Conservation (phyloP, 2,329 filamentous ascomycete species). For the Amauroascus verrucosus region DNA sequence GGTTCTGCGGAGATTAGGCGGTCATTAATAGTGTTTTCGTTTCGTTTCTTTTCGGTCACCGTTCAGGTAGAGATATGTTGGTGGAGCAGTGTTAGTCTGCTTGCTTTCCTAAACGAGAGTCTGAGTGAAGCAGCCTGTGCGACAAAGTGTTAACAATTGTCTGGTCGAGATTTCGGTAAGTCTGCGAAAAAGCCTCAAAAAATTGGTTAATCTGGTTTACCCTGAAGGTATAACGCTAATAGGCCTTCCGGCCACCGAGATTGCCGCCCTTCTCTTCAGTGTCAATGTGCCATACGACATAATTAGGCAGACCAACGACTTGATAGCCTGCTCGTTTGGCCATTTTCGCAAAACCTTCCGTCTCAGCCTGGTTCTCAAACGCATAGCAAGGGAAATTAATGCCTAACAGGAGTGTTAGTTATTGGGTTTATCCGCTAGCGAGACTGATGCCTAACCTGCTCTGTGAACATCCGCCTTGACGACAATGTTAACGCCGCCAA, state of each 20-base stretch:
- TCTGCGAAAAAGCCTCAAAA: background rate
- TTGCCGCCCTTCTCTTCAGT: slow-evolving; percentile 92
- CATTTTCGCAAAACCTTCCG: slow-evolving; percentile 98
- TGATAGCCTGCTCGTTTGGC: slow-evolving; percentile 89
- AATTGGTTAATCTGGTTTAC: background rate
- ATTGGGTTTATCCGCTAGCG: background rate
- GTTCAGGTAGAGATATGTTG: background rate
- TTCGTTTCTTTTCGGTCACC: background rate
- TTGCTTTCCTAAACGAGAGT: background rate
- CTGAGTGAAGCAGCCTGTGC: background rate
- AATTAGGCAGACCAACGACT: slow-evolving; percentile 88
- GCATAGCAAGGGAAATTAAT: slow-evolving; percentile 96
- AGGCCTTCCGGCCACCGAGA: slow-evolving; percentile 32
- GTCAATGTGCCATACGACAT: slow-evolving; percentile 97
- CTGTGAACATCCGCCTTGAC: slow-evolving; percentile 97
- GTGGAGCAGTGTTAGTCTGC: background rate
- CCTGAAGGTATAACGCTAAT: background rate
- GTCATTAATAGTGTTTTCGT: slow-evolving; percentile 4
- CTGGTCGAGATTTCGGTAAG: background rate
- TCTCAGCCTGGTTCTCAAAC: slow-evolving; percentile 98
- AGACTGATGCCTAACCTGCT: slow-evolving; percentile 52
- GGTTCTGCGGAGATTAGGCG: background rate
- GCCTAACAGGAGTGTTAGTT: slow-evolving; percentile 44
- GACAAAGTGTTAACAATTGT: background rate
- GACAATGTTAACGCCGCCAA: slow-evolving; percentile 93